Evolutionary conservation across 2,329 filamentous ascomycete species (phyloP).

Genomic region (Cytospora schulzeri): DNA sequence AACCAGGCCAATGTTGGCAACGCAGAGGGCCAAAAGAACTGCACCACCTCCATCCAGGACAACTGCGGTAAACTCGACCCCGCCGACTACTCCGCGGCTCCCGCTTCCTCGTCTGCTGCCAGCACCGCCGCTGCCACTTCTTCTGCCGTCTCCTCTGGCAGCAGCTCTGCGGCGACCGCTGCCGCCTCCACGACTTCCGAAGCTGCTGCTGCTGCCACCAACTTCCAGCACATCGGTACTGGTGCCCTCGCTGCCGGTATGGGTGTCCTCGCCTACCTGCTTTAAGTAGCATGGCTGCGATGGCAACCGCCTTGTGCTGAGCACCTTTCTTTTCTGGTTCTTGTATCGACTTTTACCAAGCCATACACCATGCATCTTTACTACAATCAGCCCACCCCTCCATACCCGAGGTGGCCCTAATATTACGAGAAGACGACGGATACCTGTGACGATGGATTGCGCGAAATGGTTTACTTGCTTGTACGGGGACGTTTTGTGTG

Average conservation of each 20-base stretch:
- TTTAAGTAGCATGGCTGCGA: conserved; percentile 40
- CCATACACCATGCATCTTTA: conserved; percentile 21
- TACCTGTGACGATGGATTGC: conserved; percentile 26
- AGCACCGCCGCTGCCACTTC: conserved; percentile 22
- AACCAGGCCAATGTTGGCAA: conserved; percentile 46
- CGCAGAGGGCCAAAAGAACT: conserved; percentile 48
- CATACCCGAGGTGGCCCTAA: conserved; percentile 26
- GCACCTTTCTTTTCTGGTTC: conserved; percentile 25
- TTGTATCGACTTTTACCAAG: conserved; percentile 28
- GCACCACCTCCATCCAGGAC: conserved; percentile 49
- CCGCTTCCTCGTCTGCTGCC: conserved; percentile 27
- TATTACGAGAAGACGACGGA: conserved; percentile 29
- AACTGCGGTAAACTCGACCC: conserved; percentile 51
- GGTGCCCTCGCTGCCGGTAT: conserved; percentile 53
- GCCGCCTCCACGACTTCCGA: conserved; percentile 30
- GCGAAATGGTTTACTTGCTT: conserved; percentile 18
- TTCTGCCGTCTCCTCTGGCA: conserved; percentile 24
- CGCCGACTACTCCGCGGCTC: conserved; percentile 32
- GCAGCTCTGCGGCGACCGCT: conserved; percentile 21
- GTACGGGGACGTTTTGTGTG: conserved; percentile 10
- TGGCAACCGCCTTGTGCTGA: conserved; percentile 18
- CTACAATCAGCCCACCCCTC: conserved; percentile 20
- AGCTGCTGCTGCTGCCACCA: conserved; percentile 35
- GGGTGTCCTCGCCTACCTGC: conserved; percentile 54
- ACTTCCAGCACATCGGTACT: conserved; percentile 43